Evolutionary conservation across 1,139 yeast species (phyloP), one percentile per base, ranked within the genome.

Genomic region (Hyphopichia pseudoburtonii): DNA sequence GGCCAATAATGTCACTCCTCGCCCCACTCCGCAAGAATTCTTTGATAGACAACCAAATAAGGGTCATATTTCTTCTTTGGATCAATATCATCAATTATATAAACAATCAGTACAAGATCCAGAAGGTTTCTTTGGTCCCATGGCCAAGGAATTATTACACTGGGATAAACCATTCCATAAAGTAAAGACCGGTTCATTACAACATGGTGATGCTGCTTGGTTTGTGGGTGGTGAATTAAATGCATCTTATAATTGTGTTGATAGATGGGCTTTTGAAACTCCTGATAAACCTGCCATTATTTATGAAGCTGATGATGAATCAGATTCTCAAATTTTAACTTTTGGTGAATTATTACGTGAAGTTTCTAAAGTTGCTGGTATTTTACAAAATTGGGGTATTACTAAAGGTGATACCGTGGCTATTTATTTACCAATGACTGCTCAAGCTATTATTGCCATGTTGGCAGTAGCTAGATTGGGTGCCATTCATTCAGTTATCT

Each of bases 341-440:
- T 92, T 79, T 63, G 88, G 86, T 44, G 94, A 92, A 69, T 78
- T 92, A 49, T 76, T 90, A 58, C 78, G 85, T 52, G 90, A 88
- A 58, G 96, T 92, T 29, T 84, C 88, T 50, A 80, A 83, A 57
- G 87, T 87, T 35, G 96, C 97, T 17, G 95, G 90, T 55, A 87
- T 89, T 25, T 77, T 92, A 60, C 67, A 78, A 56, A 73, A 82
- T 38, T 87, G 95, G 88, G 97, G 97, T 45, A 82, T 92, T 54
- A 65, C 72, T 50, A 87, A 87, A 64, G 97, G 98, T 60, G 98
- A 92, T 61, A 87, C 95, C 30, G 97, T 92, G 43, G 97, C 97
- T 44, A 84, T 92, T 49, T 92, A 92, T 68, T 70, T 92, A 69
- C 98, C 98, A 58, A 92, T 92, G 97, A 89, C 88, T 45, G 88